Evolutionary conservation across 768 basidiomycete genomes (phyloP).

Genomic region (Bullera alba): DNA sequence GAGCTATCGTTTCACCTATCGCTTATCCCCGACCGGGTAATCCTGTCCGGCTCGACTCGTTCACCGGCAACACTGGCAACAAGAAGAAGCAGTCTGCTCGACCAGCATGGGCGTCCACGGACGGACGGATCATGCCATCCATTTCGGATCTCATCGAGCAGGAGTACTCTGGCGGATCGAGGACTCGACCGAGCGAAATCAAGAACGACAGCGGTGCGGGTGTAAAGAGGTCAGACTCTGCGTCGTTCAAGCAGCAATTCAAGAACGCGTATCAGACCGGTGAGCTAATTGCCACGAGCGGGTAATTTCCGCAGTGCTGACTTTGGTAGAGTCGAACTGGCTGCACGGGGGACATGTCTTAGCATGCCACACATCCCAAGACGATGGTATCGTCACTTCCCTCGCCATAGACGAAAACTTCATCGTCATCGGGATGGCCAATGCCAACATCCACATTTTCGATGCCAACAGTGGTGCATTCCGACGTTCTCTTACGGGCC

Average conservation of each 20-base stretch:
- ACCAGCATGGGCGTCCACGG: neutral
- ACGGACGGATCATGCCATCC: neutral
- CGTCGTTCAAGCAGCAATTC: slow-evolving; percentile 53
- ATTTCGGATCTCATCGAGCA: neutral
- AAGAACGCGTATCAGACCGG: slow-evolving; percentile 65
- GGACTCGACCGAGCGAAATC: neutral
- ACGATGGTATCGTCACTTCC: slow-evolving; percentile 72
- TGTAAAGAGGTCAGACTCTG: too few species aligned
- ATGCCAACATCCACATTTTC: slow-evolving; percentile 76
- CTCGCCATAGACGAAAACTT: slow-evolving; percentile 74
- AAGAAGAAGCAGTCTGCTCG: too few species aligned
- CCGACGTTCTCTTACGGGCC: slow-evolving; percentile 70
- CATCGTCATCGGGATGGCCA: slow-evolving; percentile 84
- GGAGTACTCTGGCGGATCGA: neutral
- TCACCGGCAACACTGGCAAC: neutral
- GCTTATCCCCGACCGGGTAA: neutral
- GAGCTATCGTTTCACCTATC: slow-evolving; percentile 5
- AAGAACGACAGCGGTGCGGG: neutral
- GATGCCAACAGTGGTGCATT: slow-evolving; percentile 69
- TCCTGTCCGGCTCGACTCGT: neutral
- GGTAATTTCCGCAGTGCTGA: slow-evolving; percentile 1
- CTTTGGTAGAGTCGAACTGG: slow-evolving; percentile 66
- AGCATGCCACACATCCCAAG: slow-evolving; percentile 55
- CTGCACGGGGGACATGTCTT: slow-evolving; percentile 65
- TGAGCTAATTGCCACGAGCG: slow-evolving; percentile 43